Evolutionary conservation across 495 filamentous ascomycete species (phyloP), one percentile per base, ranked within the genome.

Genomic region (Penicillium pancosmium): DNA sequence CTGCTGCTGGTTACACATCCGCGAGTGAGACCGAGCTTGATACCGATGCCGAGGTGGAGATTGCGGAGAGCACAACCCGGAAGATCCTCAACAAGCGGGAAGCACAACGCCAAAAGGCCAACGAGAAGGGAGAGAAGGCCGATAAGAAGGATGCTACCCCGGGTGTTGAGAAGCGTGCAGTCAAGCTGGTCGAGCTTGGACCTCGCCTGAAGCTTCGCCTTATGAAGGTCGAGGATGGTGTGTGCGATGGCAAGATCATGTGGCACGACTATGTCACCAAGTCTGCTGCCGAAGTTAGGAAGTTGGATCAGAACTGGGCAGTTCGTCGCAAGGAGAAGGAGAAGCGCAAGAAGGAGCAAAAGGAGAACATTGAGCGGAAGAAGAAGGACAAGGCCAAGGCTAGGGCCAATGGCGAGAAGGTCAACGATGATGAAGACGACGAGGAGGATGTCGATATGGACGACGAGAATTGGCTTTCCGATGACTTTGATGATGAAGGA

Each of bases 241-340:
- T 98, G 12, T 97, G 92, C 67, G 83, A 85, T 34, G 94, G 94
- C 40, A 93, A 91, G 74, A 83, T 97, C 35, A 90, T 99, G 89
- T 98, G 95, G 94, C 95, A 99, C 74, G 92, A 97, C 66, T 94
- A 88, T 65, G 82, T 97, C 54, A 82, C 83, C 64, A 99, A 98
- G 80, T 86, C 87, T 2, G 85, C 84, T 62, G 78, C 84, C 38
- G 94, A 98, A 68, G 75, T 91, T 44, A 84, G 84, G 68, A 82
- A 85, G 53, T 71, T 96, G 65, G 91, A 98, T 63, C 78, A 86
- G 76, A 82, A 82, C 65, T 97, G 94, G 91, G 88, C 91, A 54
- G 68, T 84, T 67, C 83, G 85, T 68, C 83, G 84, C 60, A 86
- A 87, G 69, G 89, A 93, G 73, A 96, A 93, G 73, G 91, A 92